Conservation (phyloP, 768 basidiomycete species). For the Rhodocollybia butyracea region DNA sequence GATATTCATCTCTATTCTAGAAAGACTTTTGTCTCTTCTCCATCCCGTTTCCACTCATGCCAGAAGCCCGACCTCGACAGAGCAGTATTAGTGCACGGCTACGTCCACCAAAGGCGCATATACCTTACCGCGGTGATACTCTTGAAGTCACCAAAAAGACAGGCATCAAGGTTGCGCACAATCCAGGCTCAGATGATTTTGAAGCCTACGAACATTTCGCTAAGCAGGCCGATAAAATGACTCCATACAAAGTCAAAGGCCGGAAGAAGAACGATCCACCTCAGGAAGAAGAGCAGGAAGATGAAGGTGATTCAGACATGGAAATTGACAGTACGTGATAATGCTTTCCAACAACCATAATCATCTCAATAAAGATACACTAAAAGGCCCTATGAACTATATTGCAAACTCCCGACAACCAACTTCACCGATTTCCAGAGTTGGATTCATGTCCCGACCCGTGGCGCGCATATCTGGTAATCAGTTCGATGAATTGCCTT, state of each 20-base stretch:
- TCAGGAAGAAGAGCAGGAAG: constrained; percentile 36
- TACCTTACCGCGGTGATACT: constrained; percentile 78
- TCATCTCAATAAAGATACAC: constrained; percentile 22
- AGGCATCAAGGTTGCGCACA: constrained; percentile 63
- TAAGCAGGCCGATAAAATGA: constrained; percentile 63
- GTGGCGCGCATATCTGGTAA: constrained; percentile 49
- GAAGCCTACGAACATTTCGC: constrained; percentile 78
- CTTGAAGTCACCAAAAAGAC: constrained; percentile 79
- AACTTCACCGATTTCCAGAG: constrained; percentile 36
- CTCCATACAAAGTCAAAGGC: constrained; percentile 53
- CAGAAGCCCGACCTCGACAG: constrained; percentile 35
- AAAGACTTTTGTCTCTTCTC: too few relatives aligned
- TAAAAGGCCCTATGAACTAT: constrained; percentile 40
- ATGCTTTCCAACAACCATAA: constrained; percentile 5
- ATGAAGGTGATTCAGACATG: constrained; percentile 75
- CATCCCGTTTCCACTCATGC: not conserved
- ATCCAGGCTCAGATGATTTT: constrained; percentile 77
- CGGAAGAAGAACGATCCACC: constrained; percentile 42
- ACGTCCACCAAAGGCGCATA: constrained; percentile 61
- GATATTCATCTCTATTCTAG: too few relatives aligned
- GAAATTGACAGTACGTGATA: constrained; percentile 63
- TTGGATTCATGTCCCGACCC: constrained; percentile 41
- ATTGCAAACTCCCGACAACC: constrained; percentile 38
- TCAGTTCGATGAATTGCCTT: constrained; percentile 62
- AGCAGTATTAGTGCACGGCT: constrained; percentile 50